Conservation (phyloP, 129 eudicot species). For the Silybum marianum region DNA sequence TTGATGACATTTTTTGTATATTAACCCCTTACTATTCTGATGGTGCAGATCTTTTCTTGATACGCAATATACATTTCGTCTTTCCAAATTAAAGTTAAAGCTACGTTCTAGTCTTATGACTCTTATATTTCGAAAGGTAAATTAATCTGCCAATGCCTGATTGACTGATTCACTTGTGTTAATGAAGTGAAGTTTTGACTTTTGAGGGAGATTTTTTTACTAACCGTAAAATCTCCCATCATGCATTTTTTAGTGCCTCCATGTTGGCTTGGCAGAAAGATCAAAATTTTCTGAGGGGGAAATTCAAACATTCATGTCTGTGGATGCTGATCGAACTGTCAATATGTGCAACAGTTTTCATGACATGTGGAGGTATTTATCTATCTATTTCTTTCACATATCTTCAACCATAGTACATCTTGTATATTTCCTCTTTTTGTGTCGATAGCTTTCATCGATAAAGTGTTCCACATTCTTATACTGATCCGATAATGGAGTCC, state of each 20-base stretch:
- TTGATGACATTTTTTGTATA: constrained; percentile 10
- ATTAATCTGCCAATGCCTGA: constrained; percentile 12
- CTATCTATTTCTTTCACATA: constrained; percentile 2
- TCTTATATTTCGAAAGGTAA: constrained; percentile 71
- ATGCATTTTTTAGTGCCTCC: constrained; percentile 66
- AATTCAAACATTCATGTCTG: constrained; percentile 97
- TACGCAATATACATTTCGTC: constrained; percentile 85
- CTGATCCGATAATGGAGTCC: not conserved
- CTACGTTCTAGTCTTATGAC: constrained; percentile 88
- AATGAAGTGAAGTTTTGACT: not conserved
- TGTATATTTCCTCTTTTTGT: not conserved
- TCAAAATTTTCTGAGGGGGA: constrained; percentile 88
- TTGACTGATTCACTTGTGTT: not conserved
- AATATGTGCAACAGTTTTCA: constrained; percentile 92
- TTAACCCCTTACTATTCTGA: constrained; percentile 20
- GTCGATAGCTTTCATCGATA: not conserved
- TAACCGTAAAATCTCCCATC: not conserved
- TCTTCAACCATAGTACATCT: not conserved
- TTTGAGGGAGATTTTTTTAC: not conserved
- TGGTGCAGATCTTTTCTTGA: constrained; percentile 90
- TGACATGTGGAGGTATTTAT: constrained; percentile 90
- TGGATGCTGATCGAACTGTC: constrained; percentile 88
- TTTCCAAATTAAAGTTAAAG: constrained; percentile 74
- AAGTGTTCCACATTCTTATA: not conserved
- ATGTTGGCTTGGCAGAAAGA: constrained; percentile 71